Evolutionary conservation across 345 rosid genomes (phyloP).

Genomic region (Ceriops decandra): DNA sequence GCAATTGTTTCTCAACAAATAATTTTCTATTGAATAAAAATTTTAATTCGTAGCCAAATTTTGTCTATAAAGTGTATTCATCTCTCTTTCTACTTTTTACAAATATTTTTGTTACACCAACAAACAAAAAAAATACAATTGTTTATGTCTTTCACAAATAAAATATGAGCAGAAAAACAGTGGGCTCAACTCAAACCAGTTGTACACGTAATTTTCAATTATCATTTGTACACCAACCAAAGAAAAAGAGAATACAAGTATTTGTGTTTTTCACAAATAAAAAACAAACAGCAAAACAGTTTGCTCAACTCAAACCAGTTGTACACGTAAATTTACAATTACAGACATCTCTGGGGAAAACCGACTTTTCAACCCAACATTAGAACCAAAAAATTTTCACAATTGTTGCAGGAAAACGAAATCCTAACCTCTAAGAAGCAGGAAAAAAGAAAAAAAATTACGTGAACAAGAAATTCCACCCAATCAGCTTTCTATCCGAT

Average conservation of each 20-base stretch:
- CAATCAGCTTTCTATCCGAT: slow-evolving; percentile 27
- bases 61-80: no score
- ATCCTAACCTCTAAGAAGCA: not conserved
- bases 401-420: not conserved
- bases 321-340: slow-evolving; percentile 29
- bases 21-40: no score
- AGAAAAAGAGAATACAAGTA: no score
- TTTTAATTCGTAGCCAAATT: no score
- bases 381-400: not conserved
- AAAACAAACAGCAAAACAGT: not conserved
- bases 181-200: not conserved
- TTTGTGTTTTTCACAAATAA: not conserved
- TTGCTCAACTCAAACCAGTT: not conserved
- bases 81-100: no score
- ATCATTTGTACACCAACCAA: not conserved
- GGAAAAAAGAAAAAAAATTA: not conserved
- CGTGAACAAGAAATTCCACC: not conserved
- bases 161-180: not conserved
- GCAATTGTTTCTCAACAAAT: no score
- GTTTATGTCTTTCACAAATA: not conserved
- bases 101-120: no score
- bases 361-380: slow-evolving; percentile 8
- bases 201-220: slow-evolving; percentile 25
- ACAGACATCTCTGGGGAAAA: slow-evolving; percentile 6
- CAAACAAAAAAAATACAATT: no score